These are phyloP conservation scores for Hydnum rufescens DNA, from an alignment of 768 basidiomycete genomes.

Conservation along the genomic window DNA sequence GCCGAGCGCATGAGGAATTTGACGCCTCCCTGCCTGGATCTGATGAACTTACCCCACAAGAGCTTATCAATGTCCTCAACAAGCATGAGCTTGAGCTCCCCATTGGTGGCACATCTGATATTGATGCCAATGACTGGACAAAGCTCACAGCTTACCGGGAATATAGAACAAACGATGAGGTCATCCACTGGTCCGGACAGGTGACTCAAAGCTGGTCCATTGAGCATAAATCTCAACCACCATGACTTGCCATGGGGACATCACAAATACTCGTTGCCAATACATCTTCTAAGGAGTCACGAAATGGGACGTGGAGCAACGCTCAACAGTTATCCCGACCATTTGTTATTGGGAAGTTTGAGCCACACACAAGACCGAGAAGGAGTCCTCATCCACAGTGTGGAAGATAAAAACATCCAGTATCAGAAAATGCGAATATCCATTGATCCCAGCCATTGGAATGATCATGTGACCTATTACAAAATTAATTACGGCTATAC, in stretches of 20 bases:
- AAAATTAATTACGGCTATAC: too few species aligned
- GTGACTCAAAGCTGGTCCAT: background rate
- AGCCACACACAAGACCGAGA: too few species aligned
- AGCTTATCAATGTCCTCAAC: conserved; percentile 55
- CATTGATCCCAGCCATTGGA: too few species aligned
- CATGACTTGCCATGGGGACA: background rate
- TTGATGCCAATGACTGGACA: conserved; percentile 98
- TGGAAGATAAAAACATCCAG: too few species aligned
- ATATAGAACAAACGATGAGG: background rate
- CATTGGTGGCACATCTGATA: conserved; percentile 99
- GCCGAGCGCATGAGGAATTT: conserved; percentile 95
- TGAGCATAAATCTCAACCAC: background rate
- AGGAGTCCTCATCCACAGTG: too few species aligned
- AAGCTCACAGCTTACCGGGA: conserved; percentile 22
- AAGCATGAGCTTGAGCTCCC: conserved; percentile 81
- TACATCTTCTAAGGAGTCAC: too few species aligned
- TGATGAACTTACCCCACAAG: conserved; percentile 96
- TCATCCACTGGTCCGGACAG: background rate
- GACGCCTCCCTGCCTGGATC: conserved; percentile 99
- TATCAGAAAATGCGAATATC: too few species aligned
- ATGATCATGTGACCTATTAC: too few species aligned
- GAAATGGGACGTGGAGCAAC: too few species aligned
- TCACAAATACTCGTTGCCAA: conserved; percentile 41
- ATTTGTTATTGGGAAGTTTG: too few species aligned
- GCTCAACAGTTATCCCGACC: too few species aligned